Evolutionary conservation across 768 basidiomycete species (phyloP).

Genomic region (Boletus rubroflammeus): DNA sequence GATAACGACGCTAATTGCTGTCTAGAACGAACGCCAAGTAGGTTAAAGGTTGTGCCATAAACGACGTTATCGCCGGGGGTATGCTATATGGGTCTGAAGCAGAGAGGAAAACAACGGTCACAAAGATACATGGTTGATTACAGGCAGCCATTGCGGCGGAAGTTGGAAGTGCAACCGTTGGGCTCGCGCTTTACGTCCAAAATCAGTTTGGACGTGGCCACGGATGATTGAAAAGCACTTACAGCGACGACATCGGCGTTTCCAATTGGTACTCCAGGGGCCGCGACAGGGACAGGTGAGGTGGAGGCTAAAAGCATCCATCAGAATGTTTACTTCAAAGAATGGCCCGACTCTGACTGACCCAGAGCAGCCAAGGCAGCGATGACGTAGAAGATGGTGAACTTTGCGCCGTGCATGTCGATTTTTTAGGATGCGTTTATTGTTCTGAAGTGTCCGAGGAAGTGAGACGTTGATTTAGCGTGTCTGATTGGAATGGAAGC

Average conservation of each 20-base stretch:
- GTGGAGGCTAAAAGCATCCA: slow-evolving; percentile 17
- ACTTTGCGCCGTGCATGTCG: slow-evolving; percentile 26
- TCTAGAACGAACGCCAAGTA: slow-evolving; percentile 5
- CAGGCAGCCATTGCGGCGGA: slow-evolving; percentile 11
- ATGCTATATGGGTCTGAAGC: not conserved
- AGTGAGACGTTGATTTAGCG: not conserved
- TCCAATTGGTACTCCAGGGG: not conserved
- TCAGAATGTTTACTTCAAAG: not conserved
- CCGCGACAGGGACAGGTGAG: slow-evolving; percentile 25
- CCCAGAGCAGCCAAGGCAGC: slow-evolving; percentile 25
- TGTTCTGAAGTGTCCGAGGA: slow-evolving; percentile 19
- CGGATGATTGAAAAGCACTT: not conserved
- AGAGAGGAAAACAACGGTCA: not conserved
- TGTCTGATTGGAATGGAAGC: slow-evolving; percentile 1
- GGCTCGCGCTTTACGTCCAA: slow-evolving; percentile 8
- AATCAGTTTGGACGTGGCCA: not conserved
- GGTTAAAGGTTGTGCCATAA: not conserved
- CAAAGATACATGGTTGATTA: not conserved
- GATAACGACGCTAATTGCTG: not conserved
- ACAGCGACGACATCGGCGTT: slow-evolving; percentile 16
- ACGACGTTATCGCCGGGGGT: slow-evolving; percentile 3
- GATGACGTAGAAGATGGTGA: slow-evolving; percentile 29
- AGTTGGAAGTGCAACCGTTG: no score
- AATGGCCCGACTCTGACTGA: slow-evolving; percentile 9
- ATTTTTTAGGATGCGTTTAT: slow-evolving; percentile 27